Conservation (phyloP, 169 alveolate genomes). For the Cryptosporidium baileyi region DNA sequence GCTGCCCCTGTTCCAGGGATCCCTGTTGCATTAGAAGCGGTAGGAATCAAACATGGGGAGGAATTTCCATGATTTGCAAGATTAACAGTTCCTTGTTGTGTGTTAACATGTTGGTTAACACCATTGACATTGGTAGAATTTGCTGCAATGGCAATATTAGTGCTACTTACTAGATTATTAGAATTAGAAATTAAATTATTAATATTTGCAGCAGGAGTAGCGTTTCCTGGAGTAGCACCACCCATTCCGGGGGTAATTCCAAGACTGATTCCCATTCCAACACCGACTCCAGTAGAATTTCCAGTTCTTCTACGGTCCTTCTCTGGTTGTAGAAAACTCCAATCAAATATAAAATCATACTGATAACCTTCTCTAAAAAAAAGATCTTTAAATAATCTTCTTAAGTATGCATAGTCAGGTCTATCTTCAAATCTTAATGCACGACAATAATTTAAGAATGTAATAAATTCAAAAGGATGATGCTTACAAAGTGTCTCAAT, state of each 20-base stretch:
- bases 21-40: neutral
- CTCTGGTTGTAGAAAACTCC: constrained; percentile 89
- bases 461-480: constrained; percentile 86
- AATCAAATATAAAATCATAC: constrained; percentile 94
- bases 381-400: constrained; percentile 94
- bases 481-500: constrained; percentile 95
- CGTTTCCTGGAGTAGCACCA: neutral
- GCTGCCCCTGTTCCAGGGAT: neutral
- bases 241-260: constrained; percentile 17
- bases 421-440: constrained; percentile 93
- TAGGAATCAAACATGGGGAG: neutral
- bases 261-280: constrained; percentile 42
- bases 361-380: constrained; percentile 90
- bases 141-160: no score
- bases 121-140: no score
- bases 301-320: constrained; percentile 67
- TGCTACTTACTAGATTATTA: no score
- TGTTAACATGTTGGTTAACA: no score
- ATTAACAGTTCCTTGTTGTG: neutral
- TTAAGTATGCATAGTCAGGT: constrained; percentile 93
- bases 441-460: constrained; percentile 92
- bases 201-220: neutral
- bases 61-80: constrained; percentile 14
- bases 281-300: constrained; percentile 18
- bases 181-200: neutral